Conservation (phyloP, 2,329 filamentous ascomycete genomes). For the Blastomyces silverae region DNA sequence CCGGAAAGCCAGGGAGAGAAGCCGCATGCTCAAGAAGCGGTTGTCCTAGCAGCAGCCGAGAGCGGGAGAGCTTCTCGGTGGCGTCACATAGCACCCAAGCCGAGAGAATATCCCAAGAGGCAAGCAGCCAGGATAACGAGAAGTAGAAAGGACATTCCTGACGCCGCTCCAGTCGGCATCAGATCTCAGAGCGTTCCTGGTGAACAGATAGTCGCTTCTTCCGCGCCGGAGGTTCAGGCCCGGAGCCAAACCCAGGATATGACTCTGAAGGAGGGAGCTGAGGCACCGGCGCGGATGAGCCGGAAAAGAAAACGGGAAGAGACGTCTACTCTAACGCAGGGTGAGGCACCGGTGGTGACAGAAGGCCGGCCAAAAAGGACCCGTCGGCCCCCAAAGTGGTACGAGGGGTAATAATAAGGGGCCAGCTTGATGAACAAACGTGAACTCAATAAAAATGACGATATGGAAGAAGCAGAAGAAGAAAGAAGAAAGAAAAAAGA, state of each 20-base stretch:
- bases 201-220: background rate
- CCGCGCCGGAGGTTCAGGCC: too few species aligned
- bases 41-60: background rate
- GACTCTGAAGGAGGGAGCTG: background rate
- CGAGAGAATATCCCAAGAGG: background rate
- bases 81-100: background rate
- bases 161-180: background rate
- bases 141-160: background rate
- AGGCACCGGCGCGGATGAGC: background rate
- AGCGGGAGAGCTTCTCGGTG: background rate
- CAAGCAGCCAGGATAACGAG: background rate
- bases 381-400: background rate
- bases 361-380: slow-evolving; percentile 6
- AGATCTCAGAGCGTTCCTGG: too few species aligned
- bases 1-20: background rate
- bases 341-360: background rate
- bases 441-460: background rate
- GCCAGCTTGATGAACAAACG: background rate
- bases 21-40: background rate
- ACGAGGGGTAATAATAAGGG: background rate
- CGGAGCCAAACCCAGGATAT: background rate
- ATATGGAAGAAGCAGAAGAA: background rate
- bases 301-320: background rate
- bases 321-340: background rate
- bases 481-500: background rate